These are phyloP conservation scores for Suillus bovinus DNA, from an alignment of 768 basidiomycete species.

Conservation along the genomic window DNA sequence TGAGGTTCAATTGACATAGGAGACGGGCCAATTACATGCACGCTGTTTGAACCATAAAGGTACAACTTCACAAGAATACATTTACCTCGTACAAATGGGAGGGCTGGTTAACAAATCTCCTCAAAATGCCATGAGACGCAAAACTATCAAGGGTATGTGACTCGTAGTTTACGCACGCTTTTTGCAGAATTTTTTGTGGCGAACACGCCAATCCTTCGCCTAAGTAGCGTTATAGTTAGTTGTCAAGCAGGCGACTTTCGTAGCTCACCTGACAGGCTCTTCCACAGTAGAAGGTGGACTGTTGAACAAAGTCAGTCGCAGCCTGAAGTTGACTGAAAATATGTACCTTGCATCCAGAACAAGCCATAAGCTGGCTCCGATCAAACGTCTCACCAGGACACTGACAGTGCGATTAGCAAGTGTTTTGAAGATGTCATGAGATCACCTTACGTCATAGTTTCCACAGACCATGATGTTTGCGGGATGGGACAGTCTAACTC, in stretches of 20 bases:
- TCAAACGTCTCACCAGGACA: constrained; percentile 25
- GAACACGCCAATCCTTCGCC: constrained; percentile 28
- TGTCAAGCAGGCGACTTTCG: background rate
- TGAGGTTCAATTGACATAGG: background rate
- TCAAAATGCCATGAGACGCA: background rate
- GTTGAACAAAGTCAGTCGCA: background rate
- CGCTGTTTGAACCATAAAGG: too few species aligned
- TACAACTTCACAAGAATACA: too few species aligned
- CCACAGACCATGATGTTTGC: constrained; percentile 30
- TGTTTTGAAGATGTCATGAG: constrained; percentile 5
- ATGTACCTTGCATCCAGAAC: constrained; percentile 30
- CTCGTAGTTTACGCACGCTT: background rate
- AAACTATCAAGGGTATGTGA: background rate
- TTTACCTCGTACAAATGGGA: background rate
- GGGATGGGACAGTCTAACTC: constrained; percentile 26
- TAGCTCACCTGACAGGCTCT: constrained; percentile 24
- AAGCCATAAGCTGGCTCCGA: constrained; percentile 22
- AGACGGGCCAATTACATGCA: background rate
- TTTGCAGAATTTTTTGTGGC: constrained; percentile 33
- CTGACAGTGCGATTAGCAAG: constrained; percentile 14
- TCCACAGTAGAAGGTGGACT: constrained; percentile 30
- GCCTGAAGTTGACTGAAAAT: background rate
- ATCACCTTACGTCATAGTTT: constrained; percentile 25
- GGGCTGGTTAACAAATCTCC: background rate
- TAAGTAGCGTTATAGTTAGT: constrained; percentile 1